These are phyloP conservation scores for Chlamydomonas sphaeroides DNA, from an alignment of 139 green algal species.

Conservation along the genomic window DNA sequence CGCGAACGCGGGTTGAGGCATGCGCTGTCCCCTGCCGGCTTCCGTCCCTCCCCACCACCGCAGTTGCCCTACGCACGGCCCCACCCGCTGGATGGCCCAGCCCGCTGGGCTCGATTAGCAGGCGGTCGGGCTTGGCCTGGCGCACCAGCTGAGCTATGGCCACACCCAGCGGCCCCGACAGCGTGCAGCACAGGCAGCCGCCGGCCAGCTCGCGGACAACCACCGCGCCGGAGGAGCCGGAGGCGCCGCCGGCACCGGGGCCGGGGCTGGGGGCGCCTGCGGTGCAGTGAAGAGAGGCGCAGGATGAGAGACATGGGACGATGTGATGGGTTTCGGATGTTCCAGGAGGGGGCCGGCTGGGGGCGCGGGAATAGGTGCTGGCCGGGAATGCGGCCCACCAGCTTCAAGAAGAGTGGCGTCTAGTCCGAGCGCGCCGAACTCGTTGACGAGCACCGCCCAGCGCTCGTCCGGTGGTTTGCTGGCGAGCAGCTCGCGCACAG, in stretches of 20 bases:
- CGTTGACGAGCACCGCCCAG: constrained; percentile 79
- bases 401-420: constrained; percentile 71
- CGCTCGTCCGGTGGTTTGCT: constrained; percentile 47
- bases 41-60: no score
- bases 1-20: no score
- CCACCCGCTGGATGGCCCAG: constrained; percentile 68
- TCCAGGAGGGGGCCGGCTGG: no score
- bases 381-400: no score
- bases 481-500: constrained; percentile 52
- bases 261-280: no score
- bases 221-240: no score
- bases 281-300: no score
- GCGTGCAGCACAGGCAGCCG: constrained; percentile 78
- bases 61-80: neutral
- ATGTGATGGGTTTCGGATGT: no score
- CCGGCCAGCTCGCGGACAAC: constrained; percentile 70
- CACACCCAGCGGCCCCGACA: constrained; percentile 59
- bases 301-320: no score
- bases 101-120: constrained; percentile 72
- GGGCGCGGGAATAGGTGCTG: no score
- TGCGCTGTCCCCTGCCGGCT: no score
- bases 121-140: constrained; percentile 63
- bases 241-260: no score
- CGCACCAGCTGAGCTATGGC: constrained; percentile 77
- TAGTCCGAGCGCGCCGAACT: constrained; percentile 74